Percentiles rank a stretch among this genome's conserved stretches.
Conservation (phyloP, 257 asterid species). For the Coffea eugenioides region DNA sequence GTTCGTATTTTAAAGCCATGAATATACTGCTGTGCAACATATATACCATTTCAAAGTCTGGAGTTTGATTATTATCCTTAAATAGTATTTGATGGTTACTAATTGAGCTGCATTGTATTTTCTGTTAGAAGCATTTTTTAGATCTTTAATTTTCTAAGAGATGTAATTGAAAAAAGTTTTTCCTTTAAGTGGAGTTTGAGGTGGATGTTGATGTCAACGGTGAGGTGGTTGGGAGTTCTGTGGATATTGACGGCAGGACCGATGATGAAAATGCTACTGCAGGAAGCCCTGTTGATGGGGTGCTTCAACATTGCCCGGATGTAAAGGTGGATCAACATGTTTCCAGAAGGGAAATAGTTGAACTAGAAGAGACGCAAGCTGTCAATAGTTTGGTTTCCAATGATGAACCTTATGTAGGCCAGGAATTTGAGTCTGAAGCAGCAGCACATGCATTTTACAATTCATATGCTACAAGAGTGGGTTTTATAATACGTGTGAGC, state of each 20-base stretch:
- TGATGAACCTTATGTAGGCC: conserved; percentile 83
- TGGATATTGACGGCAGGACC: conserved; percentile 47
- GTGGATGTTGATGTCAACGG: conserved; percentile 68
- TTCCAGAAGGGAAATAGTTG: conserved; percentile 54
- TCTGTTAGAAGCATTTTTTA: background rate
- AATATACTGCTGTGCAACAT: background rate
- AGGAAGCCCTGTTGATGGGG: conserved; percentile 59
- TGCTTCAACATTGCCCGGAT: conserved; percentile 55
- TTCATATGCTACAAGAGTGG: conserved; percentile 79
- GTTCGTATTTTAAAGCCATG: background rate
- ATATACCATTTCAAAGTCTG: background rate
- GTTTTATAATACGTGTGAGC: conserved; percentile 92
- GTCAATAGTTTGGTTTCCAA: conserved; percentile 40
- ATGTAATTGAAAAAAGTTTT: conserved; percentile 4
- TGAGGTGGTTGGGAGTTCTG: conserved; percentile 69
- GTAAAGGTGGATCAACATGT: conserved; percentile 67
- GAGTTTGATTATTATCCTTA: too few relatives aligned
- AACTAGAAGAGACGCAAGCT: conserved; percentile 56
- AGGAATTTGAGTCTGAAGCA: conserved; percentile 92
- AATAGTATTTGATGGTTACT: background rate
- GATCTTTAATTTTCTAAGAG: background rate
- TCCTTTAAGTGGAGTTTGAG: conserved; percentile 71
- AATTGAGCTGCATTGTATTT: background rate
- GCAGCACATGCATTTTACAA: conserved; percentile 93
- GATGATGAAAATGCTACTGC: conserved; percentile 49